phyloP scores from a whole-genome alignment of 768 basidiomycete species.

The Podaxis mareebaensis region DNA sequence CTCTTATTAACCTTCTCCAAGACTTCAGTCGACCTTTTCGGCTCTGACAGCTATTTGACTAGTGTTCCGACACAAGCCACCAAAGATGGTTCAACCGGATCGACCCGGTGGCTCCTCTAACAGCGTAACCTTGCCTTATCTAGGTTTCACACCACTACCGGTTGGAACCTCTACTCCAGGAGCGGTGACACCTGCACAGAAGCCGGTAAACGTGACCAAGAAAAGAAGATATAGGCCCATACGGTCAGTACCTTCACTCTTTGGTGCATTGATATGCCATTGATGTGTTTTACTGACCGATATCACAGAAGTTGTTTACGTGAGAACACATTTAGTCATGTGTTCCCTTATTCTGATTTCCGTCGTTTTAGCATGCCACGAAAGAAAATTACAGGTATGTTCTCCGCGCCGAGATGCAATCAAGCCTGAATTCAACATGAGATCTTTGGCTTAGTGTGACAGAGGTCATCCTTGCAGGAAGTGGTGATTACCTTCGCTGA shows the following conservation, averaged over 20 bases:
- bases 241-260: background rate
- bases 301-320: conserved; percentile 20
- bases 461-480: conserved; percentile 20
- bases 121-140: conserved; percentile 13
- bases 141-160: background rate
- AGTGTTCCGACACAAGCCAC: background rate
- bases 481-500: conserved; percentile 14
- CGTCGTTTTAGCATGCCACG: conserved; percentile 19
- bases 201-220: background rate
- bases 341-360: background rate
- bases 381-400: conserved; percentile 22
- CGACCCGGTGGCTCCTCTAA: background rate
- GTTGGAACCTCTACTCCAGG: background rate
- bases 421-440: background rate
- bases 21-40: background rate
- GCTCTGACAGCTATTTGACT: background rate
- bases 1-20: background rate
- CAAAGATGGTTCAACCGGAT: background rate
- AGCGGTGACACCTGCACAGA: conserved; percentile 5
- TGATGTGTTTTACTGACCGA: background rate
- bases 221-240: conserved; percentile 21
- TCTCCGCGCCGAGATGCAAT: background rate
- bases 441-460: conserved; percentile 16
- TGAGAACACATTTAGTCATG: background rate
- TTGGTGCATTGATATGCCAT: background rate